These are phyloP conservation scores for Penicillium robsamsonii DNA, from an alignment of 495 filamentous ascomycete species.

Conservation along the genomic window DNA sequence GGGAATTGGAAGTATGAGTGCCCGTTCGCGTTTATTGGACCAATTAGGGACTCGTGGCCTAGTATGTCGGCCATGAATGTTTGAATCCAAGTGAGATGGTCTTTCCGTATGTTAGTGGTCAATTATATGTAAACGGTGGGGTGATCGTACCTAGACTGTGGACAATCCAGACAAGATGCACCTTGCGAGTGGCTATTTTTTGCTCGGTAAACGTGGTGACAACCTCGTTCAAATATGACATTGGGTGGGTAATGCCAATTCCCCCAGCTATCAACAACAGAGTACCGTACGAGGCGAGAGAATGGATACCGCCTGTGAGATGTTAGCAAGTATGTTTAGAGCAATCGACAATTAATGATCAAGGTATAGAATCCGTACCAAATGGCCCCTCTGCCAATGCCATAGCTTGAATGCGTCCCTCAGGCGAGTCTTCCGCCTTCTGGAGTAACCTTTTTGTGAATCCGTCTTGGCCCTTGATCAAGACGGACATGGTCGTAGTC, in stretches of 20 bases:
- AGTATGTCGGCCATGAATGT: slow-evolving; percentile 44
- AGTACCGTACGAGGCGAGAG: slow-evolving; percentile 52
- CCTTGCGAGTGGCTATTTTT: slow-evolving; percentile 43
- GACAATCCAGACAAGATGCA: slow-evolving; percentile 42
- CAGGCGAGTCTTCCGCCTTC: slow-evolving; percentile 39
- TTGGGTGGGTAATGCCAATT: slow-evolving; percentile 60
- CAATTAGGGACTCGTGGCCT: slow-evolving; percentile 32
- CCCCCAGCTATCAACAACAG: slow-evolving; percentile 56
- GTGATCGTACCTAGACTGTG: slow-evolving; percentile 35
- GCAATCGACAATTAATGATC: not conserved
- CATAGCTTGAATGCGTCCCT: slow-evolving; percentile 42
- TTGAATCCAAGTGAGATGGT: slow-evolving; percentile 46
- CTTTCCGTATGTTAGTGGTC: slow-evolving; percentile 18
- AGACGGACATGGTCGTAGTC: slow-evolving; percentile 47
- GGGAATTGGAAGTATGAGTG: slow-evolving; percentile 35
- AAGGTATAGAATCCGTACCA: slow-evolving; percentile 30
- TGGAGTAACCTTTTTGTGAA: slow-evolving; percentile 52
- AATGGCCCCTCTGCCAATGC: slow-evolving; percentile 58
- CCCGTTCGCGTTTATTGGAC: slow-evolving; percentile 22
- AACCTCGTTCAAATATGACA: slow-evolving; percentile 53
- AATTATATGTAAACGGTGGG: not conserved
- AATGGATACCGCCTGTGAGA: slow-evolving; percentile 44
- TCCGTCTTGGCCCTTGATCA: slow-evolving; percentile 54
- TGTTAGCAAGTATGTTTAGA: not conserved
- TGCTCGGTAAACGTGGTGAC: slow-evolving; percentile 39